Evolutionary conservation across 257 asterid genomes (phyloP), one percentile per base, ranked within the genome.

Genomic region (Misopates orontium): DNA sequence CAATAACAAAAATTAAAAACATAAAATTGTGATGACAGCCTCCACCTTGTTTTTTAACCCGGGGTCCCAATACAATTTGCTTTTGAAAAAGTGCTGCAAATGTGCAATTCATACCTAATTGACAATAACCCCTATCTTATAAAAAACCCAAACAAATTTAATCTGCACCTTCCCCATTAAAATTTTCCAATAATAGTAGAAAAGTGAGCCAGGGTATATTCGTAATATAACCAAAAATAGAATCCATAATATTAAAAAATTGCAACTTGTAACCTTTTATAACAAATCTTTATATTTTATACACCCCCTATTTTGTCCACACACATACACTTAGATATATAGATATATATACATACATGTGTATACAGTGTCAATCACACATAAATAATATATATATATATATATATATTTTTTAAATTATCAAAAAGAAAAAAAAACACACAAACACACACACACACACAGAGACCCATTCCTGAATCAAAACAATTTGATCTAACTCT

Each of bases 401-500:
- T 28, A 28, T 2, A 2, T 28, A 28, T n/a, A n/a, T n/a, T n/a
- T n/a, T n/a, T n/a, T n/a, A n/a, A 25, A 47, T n/a, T 36, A 36
- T 41, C 19, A 41, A 9, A 39, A 60, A 36, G 12, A 12, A 50
- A 6, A 15, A 48, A 20, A 60, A 4, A 21, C 19, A 32, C 1
- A 14, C 57, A 23, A 66, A 50, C 18, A 32, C 51, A 59, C 51
- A 63, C 16, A 28, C 42, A 36, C 17, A 44, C 28, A 44, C 44
- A 17, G 41, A 44, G 52, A 62, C 62, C 41, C 20, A 52, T 53
- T 63, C 17, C 73, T 17, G 42, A 41, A 71, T 11, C 44, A 56
- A 64, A 50, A 66, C 64, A 51, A 53, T 64, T 71, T 63, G 48
- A 76, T 73, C 80, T 19, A 71, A 70, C 68, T 73, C 83, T 54